phyloP scores from a whole-genome alignment of 1,139 yeast genomes.

The Magnusiomyces suaveolens region DNA sequence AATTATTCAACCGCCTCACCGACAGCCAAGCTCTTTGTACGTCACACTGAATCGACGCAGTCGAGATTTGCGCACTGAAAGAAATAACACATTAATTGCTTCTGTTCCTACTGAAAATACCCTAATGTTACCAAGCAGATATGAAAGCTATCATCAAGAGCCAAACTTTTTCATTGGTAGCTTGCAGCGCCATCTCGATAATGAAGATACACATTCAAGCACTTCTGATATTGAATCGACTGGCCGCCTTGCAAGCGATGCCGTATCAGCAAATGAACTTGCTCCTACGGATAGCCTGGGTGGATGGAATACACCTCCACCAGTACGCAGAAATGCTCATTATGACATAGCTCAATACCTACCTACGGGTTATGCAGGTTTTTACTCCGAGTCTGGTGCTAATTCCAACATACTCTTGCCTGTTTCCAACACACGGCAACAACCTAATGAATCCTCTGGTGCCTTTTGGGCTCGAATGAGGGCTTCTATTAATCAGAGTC shows the following conservation, averaged over 20 bases:
- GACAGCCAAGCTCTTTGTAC: background rate
- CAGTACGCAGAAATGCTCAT: background rate
- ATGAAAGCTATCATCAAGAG: background rate
- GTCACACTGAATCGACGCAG: background rate
- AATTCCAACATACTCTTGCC: background rate
- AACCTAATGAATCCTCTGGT: background rate
- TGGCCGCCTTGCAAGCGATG: background rate
- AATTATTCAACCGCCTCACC: background rate
- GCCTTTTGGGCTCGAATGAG: background rate
- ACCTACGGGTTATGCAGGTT: background rate
- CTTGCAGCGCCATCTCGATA: background rate
- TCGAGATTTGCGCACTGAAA: background rate
- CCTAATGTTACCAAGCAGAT: background rate
- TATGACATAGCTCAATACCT: background rate
- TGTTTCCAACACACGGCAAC: background rate
- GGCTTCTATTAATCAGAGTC: background rate
- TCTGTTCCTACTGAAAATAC: background rate
- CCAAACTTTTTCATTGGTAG: background rate
- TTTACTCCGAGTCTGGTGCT: background rate
- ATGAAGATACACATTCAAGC: background rate
- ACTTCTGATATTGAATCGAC: background rate
- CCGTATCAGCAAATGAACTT: background rate
- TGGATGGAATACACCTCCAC: background rate
- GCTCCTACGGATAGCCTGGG: background rate
- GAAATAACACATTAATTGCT: background rate